Conservation (phyloP, 805 yeast genomes). For the Teunomyces aglyptinius region DNA sequence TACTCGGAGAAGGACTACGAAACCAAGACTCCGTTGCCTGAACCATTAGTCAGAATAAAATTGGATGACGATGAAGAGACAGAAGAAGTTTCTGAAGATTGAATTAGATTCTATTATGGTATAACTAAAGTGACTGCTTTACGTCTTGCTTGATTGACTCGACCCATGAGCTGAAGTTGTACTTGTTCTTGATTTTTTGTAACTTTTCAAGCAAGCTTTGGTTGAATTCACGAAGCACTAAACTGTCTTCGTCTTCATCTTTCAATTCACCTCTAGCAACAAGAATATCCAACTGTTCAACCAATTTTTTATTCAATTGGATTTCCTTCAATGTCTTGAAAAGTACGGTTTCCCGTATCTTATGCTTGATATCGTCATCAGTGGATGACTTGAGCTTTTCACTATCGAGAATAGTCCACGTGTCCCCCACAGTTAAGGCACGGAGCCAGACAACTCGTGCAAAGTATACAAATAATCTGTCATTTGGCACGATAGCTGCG, state of each 20-base stretch:
- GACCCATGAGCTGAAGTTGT: constrained; percentile 16
- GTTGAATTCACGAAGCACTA: constrained; percentile 1
- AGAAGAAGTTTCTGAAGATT: constrained; percentile 7
- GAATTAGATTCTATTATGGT: background rate
- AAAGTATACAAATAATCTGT: constrained; percentile 18
- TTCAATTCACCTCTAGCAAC: constrained; percentile 5
- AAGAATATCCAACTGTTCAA: constrained; percentile 14
- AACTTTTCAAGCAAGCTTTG: constrained; percentile 4
- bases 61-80: constrained; percentile 39
- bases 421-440: constrained; percentile 47
- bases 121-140: constrained; percentile 4
- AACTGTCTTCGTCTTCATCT: constrained; percentile 8
- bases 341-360: constrained; percentile 41
- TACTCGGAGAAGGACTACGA: constrained; percentile 45
- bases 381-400: constrained; percentile 30
- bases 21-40: constrained; percentile 53
- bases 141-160: constrained; percentile 21
- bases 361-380: constrained; percentile 40
- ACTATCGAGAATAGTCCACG: constrained; percentile 45
- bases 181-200: constrained; percentile 1
- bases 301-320: constrained; percentile 6
- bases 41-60: constrained; percentile 59
- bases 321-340: constrained; percentile 38
- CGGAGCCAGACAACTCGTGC: constrained; percentile 54
- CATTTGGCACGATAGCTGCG: constrained; percentile 39